Conservation (phyloP, 805 yeast genomes). For the Zygotorulaspora danielsina region DNA sequence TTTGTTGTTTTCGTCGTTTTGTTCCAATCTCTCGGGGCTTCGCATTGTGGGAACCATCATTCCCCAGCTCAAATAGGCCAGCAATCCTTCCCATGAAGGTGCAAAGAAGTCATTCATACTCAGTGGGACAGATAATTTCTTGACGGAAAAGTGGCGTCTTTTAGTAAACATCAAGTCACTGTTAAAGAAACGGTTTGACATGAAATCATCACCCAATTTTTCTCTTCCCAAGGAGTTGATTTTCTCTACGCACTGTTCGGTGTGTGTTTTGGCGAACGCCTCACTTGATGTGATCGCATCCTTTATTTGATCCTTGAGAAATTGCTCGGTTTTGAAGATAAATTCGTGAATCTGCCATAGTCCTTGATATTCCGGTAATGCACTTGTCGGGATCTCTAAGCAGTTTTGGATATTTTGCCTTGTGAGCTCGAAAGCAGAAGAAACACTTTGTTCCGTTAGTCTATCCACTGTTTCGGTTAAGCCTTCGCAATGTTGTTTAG, state of each 20-base stretch:
- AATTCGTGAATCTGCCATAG: constrained; percentile 61
- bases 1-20: constrained; percentile 2
- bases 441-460: constrained; percentile 57
- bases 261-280: constrained; percentile 56
- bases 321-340: constrained; percentile 63
- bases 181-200: constrained; percentile 57
- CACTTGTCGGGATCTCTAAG: constrained; percentile 38
- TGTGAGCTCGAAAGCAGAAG: constrained; percentile 57
- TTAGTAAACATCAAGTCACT: constrained; percentile 81
- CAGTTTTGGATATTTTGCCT: constrained; percentile 49
- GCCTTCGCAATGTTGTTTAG: constrained; percentile 47
- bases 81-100: constrained; percentile 60
- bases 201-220: constrained; percentile 58
- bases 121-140: constrained; percentile 55
- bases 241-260: constrained; percentile 56
- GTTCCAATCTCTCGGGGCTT: constrained; percentile 5
- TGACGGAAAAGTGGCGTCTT: constrained; percentile 55
- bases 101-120: constrained; percentile 75
- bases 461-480: constrained; percentile 57
- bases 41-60: constrained; percentile 37
- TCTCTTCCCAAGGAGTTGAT: constrained; percentile 60
- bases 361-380: constrained; percentile 53
- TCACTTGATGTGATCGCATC: constrained; percentile 64
- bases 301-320: constrained; percentile 61
- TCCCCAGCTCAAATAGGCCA: constrained; percentile 36